Base-by-base conservation (phyloP, 805 yeast genomes). In the Candida vartiovaarae region DNA sequence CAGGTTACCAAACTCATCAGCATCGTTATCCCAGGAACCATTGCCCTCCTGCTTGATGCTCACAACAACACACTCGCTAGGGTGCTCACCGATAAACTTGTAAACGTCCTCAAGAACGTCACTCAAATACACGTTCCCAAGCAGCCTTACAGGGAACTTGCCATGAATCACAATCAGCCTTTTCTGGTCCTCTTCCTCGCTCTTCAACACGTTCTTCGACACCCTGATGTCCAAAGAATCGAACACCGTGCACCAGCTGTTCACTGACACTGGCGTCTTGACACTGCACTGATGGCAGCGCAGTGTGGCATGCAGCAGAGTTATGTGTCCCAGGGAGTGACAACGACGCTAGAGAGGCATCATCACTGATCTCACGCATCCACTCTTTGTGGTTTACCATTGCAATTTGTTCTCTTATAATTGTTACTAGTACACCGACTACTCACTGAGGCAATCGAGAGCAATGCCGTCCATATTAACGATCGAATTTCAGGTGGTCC, bases 281-380 rank as follows among this genome's bases (percentile, higher is more conserved):
- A 60, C 93, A 84, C 57, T 79, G 82, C 29, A 84, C 90, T 0
- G 87, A 77, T 28, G 91, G 91, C 38, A 82, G 52, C 2, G 90
- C 82, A 6, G 74, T 66, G 58, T 81, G 80, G 52, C 75, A 78
- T 5, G 91, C 91, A 10, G 84, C 87, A 35, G 86, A 72, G 59
- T 84, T 84, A 65, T 84, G 93, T n/a, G 91, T 84, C n/a, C 93
- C 93, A 8, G 91, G 89, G 41, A 84, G 67, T 0, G 90, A 68
- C 41, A 84, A 67, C 44, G 71, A 64, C 4, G 82, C 68, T 32
- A 84, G 48, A 34, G 55, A 55, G 23, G 72, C 65, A 59, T 77
- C 67, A 56, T 81, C 85, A 42, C 66, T 61, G 45, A 82, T 56
- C 8, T 71, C 68, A 31, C 63, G 57, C 67, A 80, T 62, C 93